Base-by-base conservation (phyloP, 2,329 filamentous ascomycete genomes). In the Monosporascus sp. region DNA sequence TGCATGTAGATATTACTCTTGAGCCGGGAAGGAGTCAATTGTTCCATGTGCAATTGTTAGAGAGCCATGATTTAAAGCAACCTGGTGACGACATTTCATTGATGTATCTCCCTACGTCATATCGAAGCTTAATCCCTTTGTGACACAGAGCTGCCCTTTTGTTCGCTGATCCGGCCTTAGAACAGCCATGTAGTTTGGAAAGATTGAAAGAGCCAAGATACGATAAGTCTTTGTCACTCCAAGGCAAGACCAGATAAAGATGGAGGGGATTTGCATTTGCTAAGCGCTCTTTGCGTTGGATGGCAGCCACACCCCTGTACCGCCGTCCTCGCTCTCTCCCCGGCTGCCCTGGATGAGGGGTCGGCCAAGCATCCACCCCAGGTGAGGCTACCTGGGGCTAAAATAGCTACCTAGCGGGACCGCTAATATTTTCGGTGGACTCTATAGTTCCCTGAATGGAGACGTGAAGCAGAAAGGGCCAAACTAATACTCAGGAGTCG, bases 71-170 rank as follows among this genome's bases (percentile, higher is more conserved):
- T 16, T n/a, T 46, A 26, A 19, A 46, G 22, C 24, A 7, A 7
- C 22, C 26, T 22, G 17, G 43, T 46, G 43, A 27, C 43, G 43
- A 9, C 24, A 46, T 46, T 20, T 26, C 22, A 17, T 19, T 46
- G 22, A 46, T 19, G 40, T 43, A 20, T 19, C 40, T 43, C 11
- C 7, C 53, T 61, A 61, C 58, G 60, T 60, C 60, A 62, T 62
- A 52, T 36, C 40, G 22, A 48, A 24, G 45, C 48, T 47, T 55
- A 44, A 37, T 50, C 48, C 31, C 45, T 43, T 52, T 52, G 54
- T 56, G 56, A 58, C 48, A 54, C 56, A 58, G 49, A 38, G 43
- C 27, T 51, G 22, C 45, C 45, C 44, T 36, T 50, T 52, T 52
- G 52, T 37, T 44, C 51, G 46, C 37, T 57, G 41, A 16, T 34